Conservation (phyloP, 2,329 filamentous ascomycete species). For the Proliferodiscus dingleyae region DNA sequence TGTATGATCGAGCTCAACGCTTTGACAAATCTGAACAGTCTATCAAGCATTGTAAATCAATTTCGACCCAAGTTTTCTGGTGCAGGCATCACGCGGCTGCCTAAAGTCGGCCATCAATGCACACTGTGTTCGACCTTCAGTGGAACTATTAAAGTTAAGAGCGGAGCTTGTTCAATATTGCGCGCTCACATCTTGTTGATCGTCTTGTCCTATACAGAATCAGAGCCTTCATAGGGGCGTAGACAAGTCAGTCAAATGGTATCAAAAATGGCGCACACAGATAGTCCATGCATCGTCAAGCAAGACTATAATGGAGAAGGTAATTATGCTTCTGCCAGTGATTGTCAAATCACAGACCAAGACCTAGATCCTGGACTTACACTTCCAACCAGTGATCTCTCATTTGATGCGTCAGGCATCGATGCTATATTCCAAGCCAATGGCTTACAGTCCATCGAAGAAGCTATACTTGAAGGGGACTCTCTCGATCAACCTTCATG, state of each 20-base stretch:
- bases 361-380: slow-evolving; percentile 25
- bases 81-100: too few relatives aligned
- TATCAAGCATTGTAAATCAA: too few relatives aligned
- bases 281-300: not conserved
- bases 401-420: slow-evolving; percentile 6
- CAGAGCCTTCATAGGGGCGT: too few relatives aligned
- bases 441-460: not conserved
- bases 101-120: too few relatives aligned
- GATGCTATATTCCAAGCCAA: not conserved
- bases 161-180: too few relatives aligned
- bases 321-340: slow-evolving; percentile 24
- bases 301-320: slow-evolving; percentile 16
- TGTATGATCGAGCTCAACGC: too few relatives aligned
- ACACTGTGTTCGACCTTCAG: too few relatives aligned
- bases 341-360: slow-evolving; percentile 7
- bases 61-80: too few relatives aligned
- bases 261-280: not conserved
- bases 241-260: not conserved
- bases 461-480: not conserved
- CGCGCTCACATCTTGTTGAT: too few relatives aligned
- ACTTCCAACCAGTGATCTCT: slow-evolving; percentile 17
- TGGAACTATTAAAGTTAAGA: too few relatives aligned
- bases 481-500: not conserved
- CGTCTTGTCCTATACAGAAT: too few relatives aligned
- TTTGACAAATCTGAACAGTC: too few relatives aligned